These are phyloP conservation scores for Dacryopinax spathularia DNA, from an alignment of 768 basidiomycete species.

Conservation along the genomic window DNA sequence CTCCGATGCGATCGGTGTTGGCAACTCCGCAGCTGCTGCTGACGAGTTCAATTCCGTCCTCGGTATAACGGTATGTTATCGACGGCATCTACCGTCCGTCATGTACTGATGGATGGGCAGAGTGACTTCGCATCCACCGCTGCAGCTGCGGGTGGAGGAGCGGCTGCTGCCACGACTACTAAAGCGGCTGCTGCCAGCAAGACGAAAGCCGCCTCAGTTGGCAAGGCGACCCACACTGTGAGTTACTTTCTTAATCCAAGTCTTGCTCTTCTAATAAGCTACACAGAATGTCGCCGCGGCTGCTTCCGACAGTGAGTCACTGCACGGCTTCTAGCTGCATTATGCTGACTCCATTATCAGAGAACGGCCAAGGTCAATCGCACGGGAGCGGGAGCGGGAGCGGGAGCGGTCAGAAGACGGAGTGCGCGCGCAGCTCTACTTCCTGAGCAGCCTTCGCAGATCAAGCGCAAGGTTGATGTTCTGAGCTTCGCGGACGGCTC, in stretches of 20 bases:
- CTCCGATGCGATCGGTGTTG: not conserved
- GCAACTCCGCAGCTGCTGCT: not conserved
- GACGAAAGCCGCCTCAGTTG: not conserved
- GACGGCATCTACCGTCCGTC: not conserved
- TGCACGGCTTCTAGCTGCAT: not conserved
- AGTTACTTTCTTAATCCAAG: not conserved
- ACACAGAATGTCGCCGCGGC: not conserved
- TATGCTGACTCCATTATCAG: not conserved
- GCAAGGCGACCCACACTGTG: not conserved
- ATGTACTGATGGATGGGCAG: not conserved
- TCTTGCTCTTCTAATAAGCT: not conserved
- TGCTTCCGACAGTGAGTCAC: not conserved
- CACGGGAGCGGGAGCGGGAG: not conserved
- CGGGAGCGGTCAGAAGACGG: not conserved
- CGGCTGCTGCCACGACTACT: not conserved
- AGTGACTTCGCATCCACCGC: not conserved
- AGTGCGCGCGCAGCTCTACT: not conserved
- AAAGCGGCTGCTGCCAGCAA: not conserved
- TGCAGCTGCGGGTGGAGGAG: not conserved
- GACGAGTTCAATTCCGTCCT: conserved; percentile 2
- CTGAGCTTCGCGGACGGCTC: too few relatives aligned
- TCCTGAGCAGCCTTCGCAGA: not conserved
- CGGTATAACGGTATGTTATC: not conserved
- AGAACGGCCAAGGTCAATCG: not conserved
- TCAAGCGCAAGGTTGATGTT: too few relatives aligned